phyloP scores from a whole-genome alignment of 2,329 filamentous ascomycete species.

The Sphaerostilbella broomeana region DNA sequence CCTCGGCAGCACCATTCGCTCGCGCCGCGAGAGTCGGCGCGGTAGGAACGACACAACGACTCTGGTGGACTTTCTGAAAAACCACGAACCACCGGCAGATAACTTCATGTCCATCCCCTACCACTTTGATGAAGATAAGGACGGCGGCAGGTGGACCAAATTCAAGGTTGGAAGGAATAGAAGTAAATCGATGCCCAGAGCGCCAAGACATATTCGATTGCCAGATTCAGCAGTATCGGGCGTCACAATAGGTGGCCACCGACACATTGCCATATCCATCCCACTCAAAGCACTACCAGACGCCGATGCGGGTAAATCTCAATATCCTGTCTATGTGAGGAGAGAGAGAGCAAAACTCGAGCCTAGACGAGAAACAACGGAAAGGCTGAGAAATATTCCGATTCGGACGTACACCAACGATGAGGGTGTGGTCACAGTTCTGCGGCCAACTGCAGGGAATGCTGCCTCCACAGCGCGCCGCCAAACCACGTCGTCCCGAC shows the following conservation, averaged over 20 bases:
- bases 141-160: conserved; percentile 34
- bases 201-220: conserved; percentile 32
- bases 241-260: conserved; percentile 45
- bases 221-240: conserved; percentile 52
- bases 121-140: conserved; percentile 22
- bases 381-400: conserved; percentile 13
- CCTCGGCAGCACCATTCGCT: conserved; percentile 20
- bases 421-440: conserved; percentile 32
- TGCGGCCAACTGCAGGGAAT: conserved; percentile 25
- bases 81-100: conserved; percentile 40
- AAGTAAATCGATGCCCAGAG: conserved; percentile 29
- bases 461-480: not conserved
- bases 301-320: conserved; percentile 25
- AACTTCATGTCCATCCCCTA: conserved; percentile 45
- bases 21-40: conserved; percentile 13
- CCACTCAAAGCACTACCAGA: conserved; percentile 45
- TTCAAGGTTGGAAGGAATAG: conserved; percentile 34
- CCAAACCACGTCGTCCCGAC: not conserved
- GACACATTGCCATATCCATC: conserved; percentile 56
- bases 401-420: conserved; percentile 28
- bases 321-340: conserved; percentile 27
- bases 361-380: not conserved
- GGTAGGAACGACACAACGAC: conserved; percentile 26
- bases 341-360: no score
- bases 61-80: conserved; percentile 45